Evolutionary conservation across 768 basidiomycete species (phyloP).

Genomic region (Russula olivacea): DNA sequence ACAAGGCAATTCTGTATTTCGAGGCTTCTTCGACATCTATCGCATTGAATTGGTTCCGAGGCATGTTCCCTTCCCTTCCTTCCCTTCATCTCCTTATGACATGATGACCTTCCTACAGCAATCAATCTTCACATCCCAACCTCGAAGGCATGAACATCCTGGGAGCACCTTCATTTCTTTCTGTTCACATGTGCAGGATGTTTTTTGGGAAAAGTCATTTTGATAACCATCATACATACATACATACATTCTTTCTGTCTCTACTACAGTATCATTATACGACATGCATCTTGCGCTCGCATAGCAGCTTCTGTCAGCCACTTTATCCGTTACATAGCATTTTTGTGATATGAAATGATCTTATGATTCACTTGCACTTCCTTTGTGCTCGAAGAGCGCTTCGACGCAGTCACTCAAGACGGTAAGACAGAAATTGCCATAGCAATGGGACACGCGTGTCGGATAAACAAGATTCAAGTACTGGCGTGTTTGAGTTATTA

Average conservation of each 20-base stretch:
- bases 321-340: constrained; percentile 8
- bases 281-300: constrained; percentile 24
- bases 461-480: not conserved
- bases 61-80: constrained; percentile 35
- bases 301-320: constrained; percentile 9
- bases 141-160: constrained; percentile 55
- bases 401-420: not conserved
- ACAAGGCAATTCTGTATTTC: constrained; percentile 88
- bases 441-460: not conserved
- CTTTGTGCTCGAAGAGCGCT: not conserved
- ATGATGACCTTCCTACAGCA: constrained; percentile 39
- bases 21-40: constrained; percentile 79
- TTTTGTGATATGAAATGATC: constrained; percentile 8
- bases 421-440: not conserved
- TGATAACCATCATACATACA: constrained; percentile 17
- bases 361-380: not conserved
- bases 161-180: constrained; percentile 19
- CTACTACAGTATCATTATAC: constrained; percentile 25
- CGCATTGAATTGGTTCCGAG: constrained; percentile 87
- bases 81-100: constrained; percentile 1
- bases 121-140: constrained; percentile 87
- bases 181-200: constrained; percentile 24
- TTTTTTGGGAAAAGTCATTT: constrained; percentile 17
- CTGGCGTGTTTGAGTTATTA: not conserved
- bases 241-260: constrained; percentile 11